These are phyloP conservation scores for Elaeis oleifera DNA, from an alignment of 202 grass and related monocot genomes.

Conservation along the genomic window DNA sequence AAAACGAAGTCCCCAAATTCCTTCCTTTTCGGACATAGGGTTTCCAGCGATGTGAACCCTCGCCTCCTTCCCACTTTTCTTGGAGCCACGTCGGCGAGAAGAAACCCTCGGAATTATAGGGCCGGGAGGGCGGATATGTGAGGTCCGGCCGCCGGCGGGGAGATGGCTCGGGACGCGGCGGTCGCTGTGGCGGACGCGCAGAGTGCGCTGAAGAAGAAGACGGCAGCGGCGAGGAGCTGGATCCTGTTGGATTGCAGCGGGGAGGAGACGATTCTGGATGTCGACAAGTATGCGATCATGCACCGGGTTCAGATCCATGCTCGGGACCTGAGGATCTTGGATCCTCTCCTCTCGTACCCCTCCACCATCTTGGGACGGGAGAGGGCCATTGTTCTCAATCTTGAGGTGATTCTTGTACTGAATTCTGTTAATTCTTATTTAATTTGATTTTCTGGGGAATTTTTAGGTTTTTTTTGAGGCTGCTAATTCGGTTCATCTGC, in stretches of 20 bases:
- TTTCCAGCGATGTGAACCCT: slow-evolving; percentile 25
- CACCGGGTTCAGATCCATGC: slow-evolving; percentile 86
- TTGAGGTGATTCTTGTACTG: slow-evolving; percentile 41
- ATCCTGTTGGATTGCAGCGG: slow-evolving; percentile 64
- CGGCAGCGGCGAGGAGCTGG: slow-evolving; percentile 60
- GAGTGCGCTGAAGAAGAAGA: slow-evolving; percentile 22
- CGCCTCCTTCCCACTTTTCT: neutral
- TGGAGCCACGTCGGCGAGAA: neutral
- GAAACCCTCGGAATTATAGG: neutral
- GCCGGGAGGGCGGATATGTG: neutral
- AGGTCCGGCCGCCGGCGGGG: neutral
- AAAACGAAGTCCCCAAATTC: no score
- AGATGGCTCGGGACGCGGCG: neutral
- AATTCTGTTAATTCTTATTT: neutral
- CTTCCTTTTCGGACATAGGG: no score
- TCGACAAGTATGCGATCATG: slow-evolving; percentile 95
- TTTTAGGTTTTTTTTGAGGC: slow-evolving; percentile 11
- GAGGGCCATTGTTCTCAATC: slow-evolving; percentile 87
- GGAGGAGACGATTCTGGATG: slow-evolving; percentile 68
- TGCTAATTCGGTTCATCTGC: slow-evolving; percentile 21
- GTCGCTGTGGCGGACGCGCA: slow-evolving; percentile 41
- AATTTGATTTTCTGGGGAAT: slow-evolving; percentile 12
- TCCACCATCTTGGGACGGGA: slow-evolving; percentile 90
- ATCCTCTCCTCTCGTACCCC: slow-evolving; percentile 87
- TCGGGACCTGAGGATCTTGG: slow-evolving; percentile 88